A percentile compares a stretch with the other conserved stretches of the same genome.
Conservation (phyloP, 495 filamentous ascomycete genomes). For the Glutinoglossum americanum region DNA sequence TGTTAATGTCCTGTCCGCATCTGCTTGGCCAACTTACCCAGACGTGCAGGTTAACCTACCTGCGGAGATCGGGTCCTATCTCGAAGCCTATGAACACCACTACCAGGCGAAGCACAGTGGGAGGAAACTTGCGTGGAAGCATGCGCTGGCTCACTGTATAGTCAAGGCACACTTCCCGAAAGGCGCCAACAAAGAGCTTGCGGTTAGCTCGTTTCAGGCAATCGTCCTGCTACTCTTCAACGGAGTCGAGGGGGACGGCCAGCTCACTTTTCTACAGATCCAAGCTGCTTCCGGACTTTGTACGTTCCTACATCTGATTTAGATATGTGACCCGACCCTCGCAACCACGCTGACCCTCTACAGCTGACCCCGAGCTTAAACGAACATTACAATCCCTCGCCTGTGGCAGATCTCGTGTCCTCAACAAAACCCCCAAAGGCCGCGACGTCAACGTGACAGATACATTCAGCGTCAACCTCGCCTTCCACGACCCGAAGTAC, state of each 20-base stretch:
- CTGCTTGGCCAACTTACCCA: constrained; percentile 84
- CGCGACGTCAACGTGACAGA: constrained; percentile 57
- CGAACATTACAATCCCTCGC: constrained; percentile 88
- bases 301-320: constrained; percentile 19
- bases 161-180: constrained; percentile 56
- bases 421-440: constrained; percentile 68
- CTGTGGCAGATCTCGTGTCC: constrained; percentile 69
- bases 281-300: constrained; percentile 42
- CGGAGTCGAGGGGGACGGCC: constrained; percentile 29
- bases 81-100: constrained; percentile 53
- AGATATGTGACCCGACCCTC: neutral
- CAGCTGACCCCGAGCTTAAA: constrained; percentile 46
- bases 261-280: constrained; percentile 48
- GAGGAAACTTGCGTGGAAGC: constrained; percentile 75
- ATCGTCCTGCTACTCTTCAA: constrained; percentile 90
- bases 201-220: constrained; percentile 77
- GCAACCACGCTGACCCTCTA: neutral
- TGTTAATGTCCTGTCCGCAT: constrained; percentile 66
- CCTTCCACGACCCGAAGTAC: constrained; percentile 61
- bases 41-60: constrained; percentile 61
- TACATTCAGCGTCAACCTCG: constrained; percentile 55
- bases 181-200: constrained; percentile 53
- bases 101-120: constrained; percentile 78
- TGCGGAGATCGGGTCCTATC: constrained; percentile 38
- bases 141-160: constrained; percentile 70